Evolutionary conservation across 2,329 filamentous ascomycete genomes (phyloP), one percentile per base, ranked within the genome.

Genomic region (Pseudogymnoascus sp.): DNA sequence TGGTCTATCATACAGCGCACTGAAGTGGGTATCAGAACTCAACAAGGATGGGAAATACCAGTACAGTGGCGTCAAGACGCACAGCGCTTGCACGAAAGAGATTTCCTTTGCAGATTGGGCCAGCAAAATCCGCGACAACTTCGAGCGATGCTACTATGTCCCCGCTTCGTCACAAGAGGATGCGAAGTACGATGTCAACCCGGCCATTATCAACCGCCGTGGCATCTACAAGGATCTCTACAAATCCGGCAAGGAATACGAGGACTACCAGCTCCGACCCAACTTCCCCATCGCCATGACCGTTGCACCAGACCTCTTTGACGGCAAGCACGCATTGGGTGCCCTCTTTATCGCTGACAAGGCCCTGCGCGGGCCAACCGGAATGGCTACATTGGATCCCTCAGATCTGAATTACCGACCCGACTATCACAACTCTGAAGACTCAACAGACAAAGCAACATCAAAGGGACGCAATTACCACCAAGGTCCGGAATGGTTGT

Each of bases 161-260:
- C 94, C 94, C 0, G 68, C 81, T 12, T 80, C 87, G 36, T 70
- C 86, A 0, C 79, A 81, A 0, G 87, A 96, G 1, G 93, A 96
- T 73, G 71, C 72, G 58, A 77, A 87, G 58, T 92, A 96, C 76
- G 90, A 94, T 65, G 81, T 99, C 68, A 92, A 97, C 74, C 69
- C 89, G 0, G 77, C 76, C 12, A 80, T 97, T 57, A 77, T 97
- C 77, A 95, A 96, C 75, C 89, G 94, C 58, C 86, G 92, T 20
- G 95, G 94, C 64, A 95, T 99, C 71, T 99, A 99, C 84, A 99
- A 99, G 77, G 94, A 99, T 73, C 78, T 97, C 16, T 97, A 97
- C 81, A 86, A 83, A 66, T 95, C 92, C 54, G 91, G 91, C 65
- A 97, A 97, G 75, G 90, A 94, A 72, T 97, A 95, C 71, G 92